A percentile compares a stretch with the other conserved stretches of the same genome.
Conservation (phyloP, 805 yeast genomes). For the Yamadazyma sp. region DNA sequence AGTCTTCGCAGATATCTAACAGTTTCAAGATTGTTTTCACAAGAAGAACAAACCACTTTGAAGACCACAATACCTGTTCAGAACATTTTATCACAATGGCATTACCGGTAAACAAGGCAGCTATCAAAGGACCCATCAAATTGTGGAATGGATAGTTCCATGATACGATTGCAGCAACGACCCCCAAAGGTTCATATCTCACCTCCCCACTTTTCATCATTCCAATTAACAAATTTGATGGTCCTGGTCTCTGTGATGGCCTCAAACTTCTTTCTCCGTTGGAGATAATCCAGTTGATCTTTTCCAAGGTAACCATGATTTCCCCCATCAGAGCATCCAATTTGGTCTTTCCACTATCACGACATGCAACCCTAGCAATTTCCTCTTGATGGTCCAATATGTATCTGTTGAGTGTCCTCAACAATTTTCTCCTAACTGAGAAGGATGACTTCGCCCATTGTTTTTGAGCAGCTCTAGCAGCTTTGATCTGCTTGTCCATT, state of each 20-base stretch:
- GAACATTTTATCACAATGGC: constrained; percentile 91
- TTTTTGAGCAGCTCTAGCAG: constrained; percentile 55
- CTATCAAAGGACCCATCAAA: constrained; percentile 86
- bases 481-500: constrained; percentile 62
- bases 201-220: constrained; percentile 89
- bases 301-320: constrained; percentile 91
- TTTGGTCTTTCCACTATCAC: constrained; percentile 96
- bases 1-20: constrained; percentile 74
- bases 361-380: constrained; percentile 88
- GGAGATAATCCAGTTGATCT: constrained; percentile 82
- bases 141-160: constrained; percentile 99
- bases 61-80: constrained; percentile 95
- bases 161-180: constrained; percentile 84
- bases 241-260: constrained; percentile 80
- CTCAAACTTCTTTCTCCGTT: constrained; percentile 75
- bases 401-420: constrained; percentile 68
- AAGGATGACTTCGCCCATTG: constrained; percentile 54
- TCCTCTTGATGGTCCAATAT: constrained; percentile 80
- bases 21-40: constrained; percentile 69
- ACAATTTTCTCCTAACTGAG: constrained; percentile 64
- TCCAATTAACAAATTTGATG: constrained; percentile 78
- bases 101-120: constrained; percentile 88
- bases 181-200: constrained; percentile 88
- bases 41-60: constrained; percentile 71
- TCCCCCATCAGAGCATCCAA: constrained; percentile 96